Evolutionary conservation across 331 rosid species (phyloP).

Genomic region (Acacia pycnantha): DNA sequence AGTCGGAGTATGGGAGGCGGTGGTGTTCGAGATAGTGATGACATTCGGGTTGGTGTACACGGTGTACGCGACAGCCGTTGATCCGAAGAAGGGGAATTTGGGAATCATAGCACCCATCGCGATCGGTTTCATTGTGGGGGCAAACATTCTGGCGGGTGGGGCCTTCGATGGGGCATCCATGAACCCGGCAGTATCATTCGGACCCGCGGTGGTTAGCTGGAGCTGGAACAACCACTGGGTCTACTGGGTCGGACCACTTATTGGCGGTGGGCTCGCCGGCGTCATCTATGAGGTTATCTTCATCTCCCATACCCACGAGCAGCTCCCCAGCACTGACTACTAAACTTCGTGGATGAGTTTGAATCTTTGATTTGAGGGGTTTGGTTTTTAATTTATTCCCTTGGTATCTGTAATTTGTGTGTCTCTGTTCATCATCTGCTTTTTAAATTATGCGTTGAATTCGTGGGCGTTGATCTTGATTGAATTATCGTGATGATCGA

Average conservation of each 20-base stretch:
- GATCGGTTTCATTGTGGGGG: constrained; percentile 96
- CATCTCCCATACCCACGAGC: constrained; percentile 72
- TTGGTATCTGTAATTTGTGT: neutral
- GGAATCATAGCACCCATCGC: constrained; percentile 88
- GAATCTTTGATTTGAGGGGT: neutral
- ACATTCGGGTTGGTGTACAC: constrained; percentile 95
- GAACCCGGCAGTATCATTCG: constrained; percentile 94
- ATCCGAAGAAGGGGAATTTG: constrained; percentile 79
- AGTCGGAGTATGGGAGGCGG: constrained; percentile 70
- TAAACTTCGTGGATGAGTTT: constrained; percentile 4
- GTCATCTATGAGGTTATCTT: constrained; percentile 62
- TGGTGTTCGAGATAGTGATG: constrained; percentile 90
- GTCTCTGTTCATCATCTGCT: constrained; percentile 18
- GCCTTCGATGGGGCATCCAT: constrained; percentile 89
- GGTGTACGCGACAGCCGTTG: constrained; percentile 86
- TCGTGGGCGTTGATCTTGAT: constrained; percentile 39
- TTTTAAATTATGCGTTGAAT: constrained; percentile 30
- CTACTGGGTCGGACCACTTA: constrained; percentile 91
- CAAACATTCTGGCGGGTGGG: constrained; percentile 85
- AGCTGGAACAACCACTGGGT: constrained; percentile 81
- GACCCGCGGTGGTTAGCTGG: constrained; percentile 95
- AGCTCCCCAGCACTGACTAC: constrained; percentile 58
- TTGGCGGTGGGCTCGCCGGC: constrained; percentile 86
- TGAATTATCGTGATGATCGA: neutral
- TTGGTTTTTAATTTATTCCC: neutral